Percentiles rank a stretch among this genome's conserved stretches.
Evolutionary conservation across 2,329 filamentous ascomycete species (phyloP).

Genomic region (Alternaria dauci): DNA sequence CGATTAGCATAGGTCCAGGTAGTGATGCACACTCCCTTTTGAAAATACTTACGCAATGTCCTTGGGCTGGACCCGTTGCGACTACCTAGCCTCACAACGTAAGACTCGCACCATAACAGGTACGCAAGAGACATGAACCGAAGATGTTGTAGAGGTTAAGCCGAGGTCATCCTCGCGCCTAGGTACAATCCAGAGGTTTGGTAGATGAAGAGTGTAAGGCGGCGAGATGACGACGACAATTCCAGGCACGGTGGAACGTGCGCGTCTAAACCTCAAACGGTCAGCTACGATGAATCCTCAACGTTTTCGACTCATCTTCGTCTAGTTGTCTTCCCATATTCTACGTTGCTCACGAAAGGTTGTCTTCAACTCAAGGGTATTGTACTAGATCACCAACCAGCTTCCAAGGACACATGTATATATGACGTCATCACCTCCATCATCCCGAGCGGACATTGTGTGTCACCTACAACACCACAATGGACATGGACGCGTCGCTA

Average conservation of each 20-base stretch:
- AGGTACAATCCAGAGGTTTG: neutral
- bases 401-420: neutral
- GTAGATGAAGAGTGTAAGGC: neutral
- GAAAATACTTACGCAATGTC: neutral
- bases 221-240: neutral
- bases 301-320: neutral
- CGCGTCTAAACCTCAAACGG: neutral
- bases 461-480: neutral
- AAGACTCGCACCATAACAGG: neutral
- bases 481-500: neutral
- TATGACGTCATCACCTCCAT: neutral
- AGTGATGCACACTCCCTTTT: too few species aligned
- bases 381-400: neutral
- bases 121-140: accelerated
- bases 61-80: too few species aligned
- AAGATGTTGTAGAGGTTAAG: neutral
- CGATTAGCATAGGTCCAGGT: neutral
- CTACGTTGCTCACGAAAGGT: accelerated
- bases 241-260: neutral
- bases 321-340: neutral
- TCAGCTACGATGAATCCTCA: neutral
- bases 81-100: neutral
- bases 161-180: neutral
- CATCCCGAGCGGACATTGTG: neutral
- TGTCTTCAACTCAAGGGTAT: neutral